These are phyloP conservation scores for Epichloe brachyelytri DNA, from an alignment of 2,329 filamentous ascomycete species.

Conservation along the genomic window DNA sequence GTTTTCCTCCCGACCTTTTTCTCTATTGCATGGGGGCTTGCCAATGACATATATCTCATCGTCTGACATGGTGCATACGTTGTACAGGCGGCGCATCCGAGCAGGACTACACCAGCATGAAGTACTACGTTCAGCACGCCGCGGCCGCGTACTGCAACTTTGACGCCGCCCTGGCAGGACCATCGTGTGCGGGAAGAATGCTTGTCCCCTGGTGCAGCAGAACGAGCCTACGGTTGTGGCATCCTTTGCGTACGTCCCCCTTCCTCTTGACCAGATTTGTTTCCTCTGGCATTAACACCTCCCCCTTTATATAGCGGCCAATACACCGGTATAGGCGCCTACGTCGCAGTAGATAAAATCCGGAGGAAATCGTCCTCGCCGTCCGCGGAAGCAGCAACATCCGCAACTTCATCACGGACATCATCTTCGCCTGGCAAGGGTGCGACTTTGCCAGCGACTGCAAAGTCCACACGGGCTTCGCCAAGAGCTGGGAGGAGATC, in stretches of 20 bases:
- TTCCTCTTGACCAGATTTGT: neutral
- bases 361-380: slow-evolving; percentile 44
- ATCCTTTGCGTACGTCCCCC: slow-evolving; percentile 25
- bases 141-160: slow-evolving; percentile 42
- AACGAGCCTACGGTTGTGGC: slow-evolving; percentile 30
- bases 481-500: slow-evolving; percentile 44
- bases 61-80: neutral
- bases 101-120: slow-evolving; percentile 25
- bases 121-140: slow-evolving; percentile 38
- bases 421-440: slow-evolving; percentile 18
- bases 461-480: slow-evolving; percentile 44
- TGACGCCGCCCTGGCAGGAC: slow-evolving; percentile 22
- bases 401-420: slow-evolving; percentile 50
- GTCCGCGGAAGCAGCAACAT: slow-evolving; percentile 46
- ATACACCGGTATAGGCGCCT: slow-evolving; percentile 34
- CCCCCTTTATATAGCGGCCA: slow-evolving; percentile 19
- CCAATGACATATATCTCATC: neutral
- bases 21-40: neutral
- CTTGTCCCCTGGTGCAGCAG: slow-evolving; percentile 31
- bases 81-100: slow-evolving; percentile 12
- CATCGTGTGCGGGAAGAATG: slow-evolving; percentile 29
- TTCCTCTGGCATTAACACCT: slow-evolving; percentile 1
- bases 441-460: slow-evolving; percentile 29
- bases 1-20: neutral
- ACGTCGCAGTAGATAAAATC: slow-evolving; percentile 35